Conservation (phyloP, 352 stramenopile genomes). For the Thalassiosira livingstoniorum region DNA sequence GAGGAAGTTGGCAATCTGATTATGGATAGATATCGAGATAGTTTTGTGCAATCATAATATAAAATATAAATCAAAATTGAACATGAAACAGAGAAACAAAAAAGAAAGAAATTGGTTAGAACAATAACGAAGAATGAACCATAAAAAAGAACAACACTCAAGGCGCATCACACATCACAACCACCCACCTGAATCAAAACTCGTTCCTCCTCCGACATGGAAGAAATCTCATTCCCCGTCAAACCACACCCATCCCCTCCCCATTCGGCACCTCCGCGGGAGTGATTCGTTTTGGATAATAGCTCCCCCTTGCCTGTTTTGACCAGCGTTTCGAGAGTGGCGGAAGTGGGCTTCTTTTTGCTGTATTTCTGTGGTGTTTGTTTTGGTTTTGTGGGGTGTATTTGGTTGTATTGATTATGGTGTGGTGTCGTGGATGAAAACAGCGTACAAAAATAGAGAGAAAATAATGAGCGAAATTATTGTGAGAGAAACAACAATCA, state of each 20-base stretch:
- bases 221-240: slow-evolving; percentile 5
- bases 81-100: too few relatives aligned
- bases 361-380: slow-evolving; percentile 43
- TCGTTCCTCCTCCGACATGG: slow-evolving; percentile 52
- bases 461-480: too few relatives aligned
- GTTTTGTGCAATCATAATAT: background rate
- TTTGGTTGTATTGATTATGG: too few relatives aligned
- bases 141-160: too few relatives aligned
- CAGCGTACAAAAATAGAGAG: too few relatives aligned
- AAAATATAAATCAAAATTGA: slow-evolving; percentile 47
- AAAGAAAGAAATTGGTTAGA: slow-evolving; percentile 94
- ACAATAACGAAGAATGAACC: slow-evolving; percentile 77
- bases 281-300: slow-evolving; percentile 50
- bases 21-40: slow-evolving; percentile 17
- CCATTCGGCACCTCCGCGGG: background rate
- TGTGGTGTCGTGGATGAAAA: too few relatives aligned
- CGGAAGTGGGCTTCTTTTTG: slow-evolving; percentile 56
- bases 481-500: too few relatives aligned
- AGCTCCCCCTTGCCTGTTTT: slow-evolving; percentile 67
- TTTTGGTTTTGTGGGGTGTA: background rate
- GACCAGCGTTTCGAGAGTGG: slow-evolving; percentile 69
- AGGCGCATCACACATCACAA: too few relatives aligned
- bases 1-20: slow-evolving; percentile 92
- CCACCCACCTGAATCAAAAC: slow-evolving; percentile 70
- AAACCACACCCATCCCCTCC: slow-evolving; percentile 19